phyloP scores from a whole-genome alignment of 768 basidiomycete genomes.

The Lentinula raphanica region DNA sequence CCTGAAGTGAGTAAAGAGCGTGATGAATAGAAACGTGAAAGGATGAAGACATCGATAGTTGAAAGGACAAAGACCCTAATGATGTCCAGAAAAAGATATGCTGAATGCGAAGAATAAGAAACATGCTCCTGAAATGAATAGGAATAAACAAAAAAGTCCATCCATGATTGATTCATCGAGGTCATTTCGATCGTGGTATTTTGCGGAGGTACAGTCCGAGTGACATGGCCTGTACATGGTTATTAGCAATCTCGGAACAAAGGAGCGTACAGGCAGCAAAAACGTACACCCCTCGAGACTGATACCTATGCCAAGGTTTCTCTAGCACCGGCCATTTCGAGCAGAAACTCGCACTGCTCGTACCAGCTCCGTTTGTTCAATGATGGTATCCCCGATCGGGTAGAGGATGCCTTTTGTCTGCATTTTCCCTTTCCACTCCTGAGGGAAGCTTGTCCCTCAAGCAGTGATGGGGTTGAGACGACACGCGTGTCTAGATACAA shows the following conservation, averaged over 20 bases:
- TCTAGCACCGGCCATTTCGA: background rate
- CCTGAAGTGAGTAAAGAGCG: background rate
- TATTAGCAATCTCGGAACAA: too few relatives aligned
- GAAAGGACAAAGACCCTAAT: too few relatives aligned
- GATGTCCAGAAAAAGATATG: background rate
- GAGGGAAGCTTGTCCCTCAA: background rate
- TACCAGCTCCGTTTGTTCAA: constrained; percentile 1
- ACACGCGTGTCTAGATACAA: background rate
- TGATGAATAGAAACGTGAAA: background rate
- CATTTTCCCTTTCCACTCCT: background rate
- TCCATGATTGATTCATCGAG: background rate
- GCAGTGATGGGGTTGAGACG: background rate
- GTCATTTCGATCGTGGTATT: background rate
- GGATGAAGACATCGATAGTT: too few relatives aligned
- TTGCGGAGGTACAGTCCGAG: background rate
- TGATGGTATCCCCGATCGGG: background rate
- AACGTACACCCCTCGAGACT: too few relatives aligned
- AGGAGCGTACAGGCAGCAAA: too few relatives aligned
- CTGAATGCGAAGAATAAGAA: background rate
- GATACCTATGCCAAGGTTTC: background rate
- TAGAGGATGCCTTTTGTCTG: background rate
- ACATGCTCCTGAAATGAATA: too few relatives aligned
- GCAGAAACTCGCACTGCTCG: constrained; percentile 1
- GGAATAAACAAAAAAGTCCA: background rate
- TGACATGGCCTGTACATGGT: too few relatives aligned